These are phyloP conservation scores for Colletotrichum sp. DNA, from an alignment of 2,329 filamentous ascomycete species.

Conservation along the genomic window DNA sequence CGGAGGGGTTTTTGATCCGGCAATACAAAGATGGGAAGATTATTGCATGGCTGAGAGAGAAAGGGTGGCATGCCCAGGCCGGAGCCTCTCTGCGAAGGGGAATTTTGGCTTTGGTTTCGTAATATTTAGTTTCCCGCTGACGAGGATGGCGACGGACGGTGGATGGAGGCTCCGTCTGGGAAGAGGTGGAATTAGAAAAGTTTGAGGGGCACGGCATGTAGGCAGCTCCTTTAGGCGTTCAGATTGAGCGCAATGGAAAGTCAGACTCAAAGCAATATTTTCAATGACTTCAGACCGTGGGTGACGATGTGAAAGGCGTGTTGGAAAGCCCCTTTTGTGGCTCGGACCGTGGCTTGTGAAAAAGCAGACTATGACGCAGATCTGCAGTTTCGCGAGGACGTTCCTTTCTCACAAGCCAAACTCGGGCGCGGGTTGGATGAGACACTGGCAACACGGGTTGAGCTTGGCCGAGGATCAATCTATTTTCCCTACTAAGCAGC, in stretches of 20 bases:
- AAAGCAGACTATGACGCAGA: background rate
- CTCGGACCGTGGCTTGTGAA: background rate
- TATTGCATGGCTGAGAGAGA: conserved; percentile 12
- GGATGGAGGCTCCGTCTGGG: background rate
- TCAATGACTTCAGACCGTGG: background rate
- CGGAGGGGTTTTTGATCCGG: conserved; percentile 13
- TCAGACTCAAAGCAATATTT: background rate
- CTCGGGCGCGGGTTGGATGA: background rate
- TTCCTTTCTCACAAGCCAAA: background rate
- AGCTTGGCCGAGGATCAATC: background rate
- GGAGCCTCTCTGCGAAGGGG: conserved; percentile 3
- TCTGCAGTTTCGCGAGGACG: background rate
- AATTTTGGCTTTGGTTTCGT: conserved; percentile 14
- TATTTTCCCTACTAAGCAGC: background rate
- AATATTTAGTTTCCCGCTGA: conserved; percentile 21
- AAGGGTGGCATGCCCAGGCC: conserved; percentile 6
- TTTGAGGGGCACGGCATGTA: conserved; percentile 11
- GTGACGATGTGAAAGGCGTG: background rate
- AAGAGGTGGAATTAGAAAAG: background rate
- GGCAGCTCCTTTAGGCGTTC: conserved; percentile 10
- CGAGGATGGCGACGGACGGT: background rate
- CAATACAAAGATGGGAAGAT: conserved; percentile 24
- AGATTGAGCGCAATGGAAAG: conserved; percentile 13
- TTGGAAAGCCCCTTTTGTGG: background rate
- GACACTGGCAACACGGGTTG: background rate